Percentiles rank a stretch among this genome's conserved stretches.
Conservation (phyloP, 768 basidiomycete species). For the Mycena indigotica region DNA sequence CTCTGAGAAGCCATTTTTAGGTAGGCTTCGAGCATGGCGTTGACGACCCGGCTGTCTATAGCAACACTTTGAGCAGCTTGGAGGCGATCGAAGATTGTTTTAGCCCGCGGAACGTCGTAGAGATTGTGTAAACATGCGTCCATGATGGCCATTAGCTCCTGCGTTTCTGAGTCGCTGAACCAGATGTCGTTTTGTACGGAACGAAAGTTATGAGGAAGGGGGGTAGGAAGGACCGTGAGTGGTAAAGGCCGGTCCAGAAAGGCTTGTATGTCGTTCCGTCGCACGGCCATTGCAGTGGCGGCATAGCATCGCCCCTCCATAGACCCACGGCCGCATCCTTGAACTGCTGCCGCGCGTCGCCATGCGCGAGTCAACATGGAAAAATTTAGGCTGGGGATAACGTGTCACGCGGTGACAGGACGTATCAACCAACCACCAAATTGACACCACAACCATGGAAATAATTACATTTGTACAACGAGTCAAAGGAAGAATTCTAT, state of each 20-base stretch:
- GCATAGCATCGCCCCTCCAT: not conserved
- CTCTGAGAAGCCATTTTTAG: constrained; percentile 55
- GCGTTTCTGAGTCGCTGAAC: constrained; percentile 65
- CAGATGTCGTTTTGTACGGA: constrained; percentile 49
- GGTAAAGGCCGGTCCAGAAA: constrained; percentile 52
- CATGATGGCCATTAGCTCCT: constrained; percentile 76
- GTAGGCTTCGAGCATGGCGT: constrained; percentile 69
- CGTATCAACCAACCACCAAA: not conserved
- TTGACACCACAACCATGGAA: not conserved
- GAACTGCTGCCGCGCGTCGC: not conserved
- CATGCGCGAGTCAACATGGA: not conserved
- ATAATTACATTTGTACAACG: too few species aligned
- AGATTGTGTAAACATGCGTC: constrained; percentile 79
- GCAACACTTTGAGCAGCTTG: constrained; percentile 38
- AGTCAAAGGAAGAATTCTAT: too few species aligned
- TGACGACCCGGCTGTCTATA: constrained; percentile 57
- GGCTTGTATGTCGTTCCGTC: constrained; percentile 42
- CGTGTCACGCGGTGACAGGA: constrained; percentile 4
- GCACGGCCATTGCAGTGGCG: constrained; percentile 12
- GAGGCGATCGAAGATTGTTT: constrained; percentile 68
- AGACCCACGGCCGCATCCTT: not conserved
- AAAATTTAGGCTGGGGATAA: not conserved
- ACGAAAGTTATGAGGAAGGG: constrained; percentile 53
- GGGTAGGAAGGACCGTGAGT: constrained; percentile 67
- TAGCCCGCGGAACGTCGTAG: constrained; percentile 78